phyloP scores from a whole-genome alignment of 108 stramenopile genomes.

The Licmophora abbreviata region DNA sequence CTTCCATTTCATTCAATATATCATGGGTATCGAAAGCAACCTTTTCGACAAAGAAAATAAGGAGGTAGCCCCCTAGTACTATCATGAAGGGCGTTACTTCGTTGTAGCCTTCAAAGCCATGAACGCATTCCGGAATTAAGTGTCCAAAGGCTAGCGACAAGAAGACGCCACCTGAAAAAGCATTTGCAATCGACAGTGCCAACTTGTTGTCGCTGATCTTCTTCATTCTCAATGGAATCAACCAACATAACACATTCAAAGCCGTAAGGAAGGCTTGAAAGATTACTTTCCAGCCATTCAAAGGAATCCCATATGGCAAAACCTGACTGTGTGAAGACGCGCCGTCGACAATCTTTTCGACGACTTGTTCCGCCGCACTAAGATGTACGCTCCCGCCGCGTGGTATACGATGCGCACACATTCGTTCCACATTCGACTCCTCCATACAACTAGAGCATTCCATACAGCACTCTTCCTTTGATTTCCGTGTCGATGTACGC shows the following conservation, averaged over 20 bases:
- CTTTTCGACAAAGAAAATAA: constrained; percentile 97
- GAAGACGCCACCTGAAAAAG: constrained; percentile 96
- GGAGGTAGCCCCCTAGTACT: constrained; percentile 81
- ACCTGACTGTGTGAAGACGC: constrained; percentile 8
- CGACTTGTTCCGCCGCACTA: background rate
- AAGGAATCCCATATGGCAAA: constrained; percentile 56
- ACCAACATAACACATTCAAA: constrained; percentile 88
- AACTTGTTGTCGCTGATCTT: constrained; percentile 75
- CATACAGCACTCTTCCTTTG: background rate
- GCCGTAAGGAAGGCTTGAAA: constrained; percentile 79
- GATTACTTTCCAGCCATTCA: constrained; percentile 84
- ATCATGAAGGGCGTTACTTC: constrained; percentile 76
- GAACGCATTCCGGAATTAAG: constrained; percentile 90
- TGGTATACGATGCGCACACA: constrained; percentile 6
- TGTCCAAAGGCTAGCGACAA: constrained; percentile 93
- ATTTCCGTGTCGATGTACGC: background rate
- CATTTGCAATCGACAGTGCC: constrained; percentile 82
- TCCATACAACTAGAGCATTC: constrained; percentile 1
- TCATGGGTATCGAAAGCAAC: constrained; percentile 91
- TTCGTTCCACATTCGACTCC: background rate
- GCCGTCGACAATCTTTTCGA: constrained; percentile 6
- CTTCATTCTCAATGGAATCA: constrained; percentile 71
- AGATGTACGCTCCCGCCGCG: constrained; percentile 25
- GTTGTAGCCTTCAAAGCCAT: constrained; percentile 77
- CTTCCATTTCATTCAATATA: constrained; percentile 54